These are phyloP conservation scores for Eimeria tenella DNA, from an alignment of 169 alveolate genomes.

Conservation along the genomic window DNA sequence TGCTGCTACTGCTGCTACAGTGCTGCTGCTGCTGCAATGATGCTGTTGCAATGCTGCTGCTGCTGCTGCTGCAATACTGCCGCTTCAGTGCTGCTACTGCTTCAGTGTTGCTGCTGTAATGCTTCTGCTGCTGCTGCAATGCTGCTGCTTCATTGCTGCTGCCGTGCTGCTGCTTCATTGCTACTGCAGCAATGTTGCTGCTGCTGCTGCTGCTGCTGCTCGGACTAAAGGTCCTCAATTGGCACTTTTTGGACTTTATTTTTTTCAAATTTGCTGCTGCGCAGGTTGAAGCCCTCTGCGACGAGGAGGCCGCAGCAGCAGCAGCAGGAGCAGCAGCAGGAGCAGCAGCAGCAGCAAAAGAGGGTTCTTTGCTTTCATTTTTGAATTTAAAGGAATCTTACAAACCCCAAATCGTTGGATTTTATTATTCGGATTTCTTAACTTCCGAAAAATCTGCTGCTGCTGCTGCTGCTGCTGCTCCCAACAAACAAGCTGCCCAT, in stretches of 20 bases:
- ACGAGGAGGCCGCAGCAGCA: not conserved
- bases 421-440: slow-evolving; percentile 1
- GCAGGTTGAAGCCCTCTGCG: slow-evolving; percentile 30
- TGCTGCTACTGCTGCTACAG: not conserved
- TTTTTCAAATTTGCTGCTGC: not conserved
- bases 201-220: no score
- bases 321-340: no score
- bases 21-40: not conserved
- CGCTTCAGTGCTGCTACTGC: no score
- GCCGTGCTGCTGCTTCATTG: no score
- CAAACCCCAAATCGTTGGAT: not conserved
- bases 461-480: not conserved
- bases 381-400: not conserved
- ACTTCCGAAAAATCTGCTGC: not conserved
- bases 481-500: slow-evolving; percentile 9
- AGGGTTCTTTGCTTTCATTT: not conserved
- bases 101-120: no score
- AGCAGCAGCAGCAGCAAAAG: not conserved
- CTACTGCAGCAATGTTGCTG: no score
- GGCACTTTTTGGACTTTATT: no score
- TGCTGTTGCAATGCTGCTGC: no score
- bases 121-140: no score
- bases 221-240: no score
- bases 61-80: no score
- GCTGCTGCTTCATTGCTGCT: no score